Evolutionary conservation across 441 rosid species (phyloP), one percentile per base, ranked within the genome.

Genomic region (Monsonia emarginata): DNA sequence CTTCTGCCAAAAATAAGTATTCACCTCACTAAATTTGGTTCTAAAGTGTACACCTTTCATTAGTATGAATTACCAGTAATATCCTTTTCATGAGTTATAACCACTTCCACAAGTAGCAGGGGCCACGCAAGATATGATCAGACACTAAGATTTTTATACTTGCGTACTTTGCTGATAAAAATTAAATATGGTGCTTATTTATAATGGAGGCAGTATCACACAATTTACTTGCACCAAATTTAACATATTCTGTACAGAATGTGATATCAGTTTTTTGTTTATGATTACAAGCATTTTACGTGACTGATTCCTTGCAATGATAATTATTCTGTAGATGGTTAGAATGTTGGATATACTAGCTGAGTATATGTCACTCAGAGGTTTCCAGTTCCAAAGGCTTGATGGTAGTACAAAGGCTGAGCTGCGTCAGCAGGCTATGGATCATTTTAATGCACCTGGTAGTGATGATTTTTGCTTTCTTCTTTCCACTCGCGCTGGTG

Each of bases 351-450:
- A 95, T 82, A 95, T 95, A 75, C 79, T 95, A 42, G 90, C 97
- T 2, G 92, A 87, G 60, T 95, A 95, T 70, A 74, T 95, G 92
- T 85, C 94, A 1, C 71, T 86, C 61, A 88, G 95, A 78, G 99
- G 97, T 48, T 95, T 92, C 81, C 98, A 92, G 67, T 95, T 81
- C 76, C 99, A 95, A 80, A 85, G 99, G 82, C 91, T 95, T 77
- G 98, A 95, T 83, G 99, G 99, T 69, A 92, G 98, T 79, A 95
- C 99, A 30, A 95, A 95, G 83, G 87, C 98, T 25, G 98, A 95
- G 85, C 73, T 95, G 75, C 90, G 99, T 46, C 97, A 90, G 67
- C 98, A 92, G 74, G 98, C 99, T 60, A 95, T 95, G 97, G 98
- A 92, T 59, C 99, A 92, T 79, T 95, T 92, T 76, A 95, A 95